Base-by-base conservation (phyloP, 768 basidiomycete genomes). In the Sarcodon aspratus region DNA sequence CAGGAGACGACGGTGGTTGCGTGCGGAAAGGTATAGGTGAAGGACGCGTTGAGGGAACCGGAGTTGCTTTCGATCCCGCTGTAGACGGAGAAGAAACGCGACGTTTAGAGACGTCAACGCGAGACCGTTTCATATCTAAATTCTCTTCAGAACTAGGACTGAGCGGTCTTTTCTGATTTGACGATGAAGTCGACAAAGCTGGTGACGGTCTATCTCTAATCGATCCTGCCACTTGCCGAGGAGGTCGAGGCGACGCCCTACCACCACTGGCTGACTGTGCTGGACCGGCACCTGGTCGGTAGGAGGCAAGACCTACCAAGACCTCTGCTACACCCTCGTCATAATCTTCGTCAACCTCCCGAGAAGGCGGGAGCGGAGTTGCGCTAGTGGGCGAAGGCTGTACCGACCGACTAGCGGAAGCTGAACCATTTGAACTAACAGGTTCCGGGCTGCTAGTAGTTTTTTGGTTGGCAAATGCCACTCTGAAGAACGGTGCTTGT, bases 301-400 rank as follows among this genome's bases (percentile, higher is more conserved):
- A 60, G 33, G 54, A 50, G 32, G 57, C 54, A 44, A 96, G 71
- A 2, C 75, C 79, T 64, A 96, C 87, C 33, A 96, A 68, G 0
- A 87, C 79, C 55, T 91, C 90, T 4, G 88, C 80, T n/a, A 81
- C 86, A 21, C 85, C 87, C 63, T 93, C 93, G 56, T 98, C 93
- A 56, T 96, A 96, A 57, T 96, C 87, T 55, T 98, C 93, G 58
- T 96, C 91, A 13, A 94, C 75, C 1, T 76, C 67, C 7, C 93
- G 74, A 9, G 79, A 69, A 7, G 82, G 80, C 13, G 79, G 75
- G 35, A 76, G 66, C 47, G 79, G 74, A 7, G 74, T 72, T 15
- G 71, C 74, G 50, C 73, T 77, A 1, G 77, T 85, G 1, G 85
- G 84, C 32, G 82, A 85, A 2, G 83, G 85, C 55, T 85, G 84